These are phyloP conservation scores for Apiospora pterosperma DNA, from an alignment of 2,329 filamentous ascomycete species.

Conservation along the genomic window DNA sequence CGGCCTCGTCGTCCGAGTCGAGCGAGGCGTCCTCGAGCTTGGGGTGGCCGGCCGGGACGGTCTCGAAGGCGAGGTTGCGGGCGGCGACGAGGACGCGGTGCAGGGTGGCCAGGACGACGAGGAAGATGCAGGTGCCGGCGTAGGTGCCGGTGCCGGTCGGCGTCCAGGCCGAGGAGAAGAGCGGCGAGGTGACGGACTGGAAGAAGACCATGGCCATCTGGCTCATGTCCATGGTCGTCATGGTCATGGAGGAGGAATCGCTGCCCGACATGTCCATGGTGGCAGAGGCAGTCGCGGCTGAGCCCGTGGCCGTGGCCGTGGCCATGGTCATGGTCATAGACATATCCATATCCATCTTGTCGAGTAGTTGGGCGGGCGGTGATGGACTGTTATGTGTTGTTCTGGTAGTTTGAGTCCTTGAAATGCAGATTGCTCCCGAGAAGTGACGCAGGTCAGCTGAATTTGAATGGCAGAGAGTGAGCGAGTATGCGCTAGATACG, in stretches of 20 bases:
- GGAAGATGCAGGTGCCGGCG: constrained; percentile 87
- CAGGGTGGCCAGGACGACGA: constrained; percentile 70
- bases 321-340: constrained; percentile 1
- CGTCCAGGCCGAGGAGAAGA: constrained; percentile 71
- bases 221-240: constrained; percentile 17
- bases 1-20: background rate
- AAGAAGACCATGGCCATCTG: constrained; percentile 39
- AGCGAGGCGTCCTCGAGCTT: background rate
- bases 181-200: constrained; percentile 58
- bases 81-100: constrained; percentile 68
- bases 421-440: too few relatives aligned
- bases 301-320: background rate
- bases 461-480: background rate
- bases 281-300: background rate
- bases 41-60: background rate
- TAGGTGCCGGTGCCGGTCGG: constrained; percentile 69
- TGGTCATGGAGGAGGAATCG: background rate
- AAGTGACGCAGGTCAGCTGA: background rate
- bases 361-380: too few relatives aligned
- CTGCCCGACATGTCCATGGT: constrained; percentile 3
- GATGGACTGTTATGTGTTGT: background rate
- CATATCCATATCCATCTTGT: constrained; percentile 10
- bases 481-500: background rate
- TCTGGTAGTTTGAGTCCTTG: background rate
- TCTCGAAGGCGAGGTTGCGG: constrained; percentile 4